Evolutionary conservation across 169 alveolate species (phyloP).

Genomic region (Cryptosporidium meleagridis): DNA sequence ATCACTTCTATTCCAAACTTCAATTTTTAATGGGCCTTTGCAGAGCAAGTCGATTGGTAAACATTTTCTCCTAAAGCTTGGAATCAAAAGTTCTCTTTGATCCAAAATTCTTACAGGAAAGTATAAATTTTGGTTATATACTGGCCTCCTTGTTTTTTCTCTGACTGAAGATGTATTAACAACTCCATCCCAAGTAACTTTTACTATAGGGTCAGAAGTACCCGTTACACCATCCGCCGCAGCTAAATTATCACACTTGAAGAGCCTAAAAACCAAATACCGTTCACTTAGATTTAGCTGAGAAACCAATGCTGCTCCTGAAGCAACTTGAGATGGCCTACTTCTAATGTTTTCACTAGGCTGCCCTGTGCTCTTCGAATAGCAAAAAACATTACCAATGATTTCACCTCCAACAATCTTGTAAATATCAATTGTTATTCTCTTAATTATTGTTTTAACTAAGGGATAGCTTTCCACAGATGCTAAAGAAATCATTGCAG

Average conservation of each 20-base stretch:
- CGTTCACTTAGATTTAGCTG: slow-evolving; percentile 77
- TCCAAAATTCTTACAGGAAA: slow-evolving; percentile 88
- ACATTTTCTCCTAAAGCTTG: slow-evolving; percentile 81
- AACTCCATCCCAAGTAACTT: slow-evolving; percentile 90
- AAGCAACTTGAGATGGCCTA: slow-evolving; percentile 78
- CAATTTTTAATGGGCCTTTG: slow-evolving; percentile 86
- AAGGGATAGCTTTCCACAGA: slow-evolving; percentile 80
- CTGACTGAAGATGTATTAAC: slow-evolving; percentile 79
- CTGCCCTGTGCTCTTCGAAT: slow-evolving; percentile 77
- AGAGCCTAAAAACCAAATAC: slow-evolving; percentile 80
- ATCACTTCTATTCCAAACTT: slow-evolving; percentile 87
- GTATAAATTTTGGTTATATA: slow-evolving; percentile 86
- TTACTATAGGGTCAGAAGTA: slow-evolving; percentile 86
- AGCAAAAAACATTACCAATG: slow-evolving; percentile 79
- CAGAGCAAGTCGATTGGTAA: slow-evolving; percentile 87
- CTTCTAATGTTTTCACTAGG: slow-evolving; percentile 73
- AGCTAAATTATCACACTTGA: slow-evolving; percentile 85
- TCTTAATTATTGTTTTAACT: slow-evolving; percentile 76
- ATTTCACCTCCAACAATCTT: slow-evolving; percentile 79
- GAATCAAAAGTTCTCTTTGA: slow-evolving; percentile 81
- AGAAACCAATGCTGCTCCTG: slow-evolving; percentile 79
- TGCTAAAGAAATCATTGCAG: slow-evolving; percentile 78
- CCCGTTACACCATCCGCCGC: slow-evolving; percentile 84
- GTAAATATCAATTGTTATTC: slow-evolving; percentile 76
- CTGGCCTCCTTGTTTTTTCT: slow-evolving; percentile 83